Conservation (phyloP, 2,329 filamentous ascomycete species). For the Ceratocystis harringtonii region DNA sequence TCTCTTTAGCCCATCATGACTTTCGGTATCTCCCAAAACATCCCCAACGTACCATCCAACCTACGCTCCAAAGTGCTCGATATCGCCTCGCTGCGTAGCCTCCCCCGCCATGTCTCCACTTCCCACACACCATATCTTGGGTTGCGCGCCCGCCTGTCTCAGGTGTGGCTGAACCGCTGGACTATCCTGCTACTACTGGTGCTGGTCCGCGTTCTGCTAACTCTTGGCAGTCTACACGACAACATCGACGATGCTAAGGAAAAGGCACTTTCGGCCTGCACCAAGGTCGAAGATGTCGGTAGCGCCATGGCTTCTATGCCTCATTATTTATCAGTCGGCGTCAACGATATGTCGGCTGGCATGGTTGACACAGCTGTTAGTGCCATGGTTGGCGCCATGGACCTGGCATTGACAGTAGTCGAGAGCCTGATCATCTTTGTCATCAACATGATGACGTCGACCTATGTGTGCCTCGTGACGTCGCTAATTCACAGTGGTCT, state of each 20-base stretch:
- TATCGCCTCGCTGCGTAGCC: constrained; percentile 24
- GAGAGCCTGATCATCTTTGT: constrained; percentile 81
- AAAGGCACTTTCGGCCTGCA: constrained; percentile 79
- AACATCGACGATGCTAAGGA: constrained; percentile 61
- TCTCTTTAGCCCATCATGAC: neutral
- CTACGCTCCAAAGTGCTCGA: constrained; percentile 27
- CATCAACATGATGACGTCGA: constrained; percentile 80
- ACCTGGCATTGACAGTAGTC: constrained; percentile 65
- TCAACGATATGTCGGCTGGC: constrained; percentile 70
- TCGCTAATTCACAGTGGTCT: constrained; percentile 68
- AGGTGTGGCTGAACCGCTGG: constrained; percentile 97
- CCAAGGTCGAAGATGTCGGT: constrained; percentile 79
- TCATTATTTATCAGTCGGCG: constrained; percentile 75
- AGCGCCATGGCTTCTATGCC: constrained; percentile 97
- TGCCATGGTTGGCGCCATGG: constrained; percentile 64
- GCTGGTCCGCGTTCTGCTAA: constrained; percentile 64
- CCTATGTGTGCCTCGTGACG: constrained; percentile 79
- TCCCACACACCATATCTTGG: constrained; percentile 77
- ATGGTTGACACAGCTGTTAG: constrained; percentile 68
- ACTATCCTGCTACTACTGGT: constrained; percentile 79
- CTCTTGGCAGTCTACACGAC: constrained; percentile 55
- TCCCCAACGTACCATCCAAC: constrained; percentile 25
- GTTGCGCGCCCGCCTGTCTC: constrained; percentile 74
- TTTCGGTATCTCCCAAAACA: neutral
- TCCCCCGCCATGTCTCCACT: constrained; percentile 42